Percentiles rank a stretch among this genome's conserved stretches.
phyloP scores from a whole-genome alignment of 2,329 filamentous ascomycete genomes.

The Colletotrichum simmondsii region DNA sequence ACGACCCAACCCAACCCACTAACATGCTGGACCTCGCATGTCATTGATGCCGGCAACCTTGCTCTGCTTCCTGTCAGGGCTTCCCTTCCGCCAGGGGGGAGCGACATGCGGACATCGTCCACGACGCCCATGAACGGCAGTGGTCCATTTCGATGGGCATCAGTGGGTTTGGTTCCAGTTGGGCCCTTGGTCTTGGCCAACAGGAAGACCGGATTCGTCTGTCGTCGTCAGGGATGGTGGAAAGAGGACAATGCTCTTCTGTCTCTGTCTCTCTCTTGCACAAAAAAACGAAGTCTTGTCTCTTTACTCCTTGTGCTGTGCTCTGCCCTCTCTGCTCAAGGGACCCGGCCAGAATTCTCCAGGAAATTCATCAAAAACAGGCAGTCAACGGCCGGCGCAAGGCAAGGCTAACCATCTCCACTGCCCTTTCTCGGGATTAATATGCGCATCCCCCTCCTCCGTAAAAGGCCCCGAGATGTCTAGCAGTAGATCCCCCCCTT shows the following conservation, averaged over 20 bases:
- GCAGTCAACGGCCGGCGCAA: background rate
- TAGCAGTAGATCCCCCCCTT: slow-evolving; percentile 22
- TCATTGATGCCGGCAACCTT: slow-evolving; percentile 10
- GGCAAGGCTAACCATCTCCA: slow-evolving; percentile 17
- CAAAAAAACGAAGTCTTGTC: too few relatives aligned
- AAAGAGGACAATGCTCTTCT: too few relatives aligned
- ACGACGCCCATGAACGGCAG: background rate
- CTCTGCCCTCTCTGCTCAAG: too few relatives aligned
- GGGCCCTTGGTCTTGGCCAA: too few relatives aligned
- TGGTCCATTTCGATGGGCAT: too few relatives aligned
- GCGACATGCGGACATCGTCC: slow-evolving; percentile 4
- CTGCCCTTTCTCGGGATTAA: slow-evolving; percentile 26
- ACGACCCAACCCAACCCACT: background rate
- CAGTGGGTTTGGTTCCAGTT: too few relatives aligned
- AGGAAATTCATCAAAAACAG: background rate
- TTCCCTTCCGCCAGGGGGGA: background rate
- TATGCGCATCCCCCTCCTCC: slow-evolving; percentile 9
- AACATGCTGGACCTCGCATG: background rate
- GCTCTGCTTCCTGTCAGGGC: slow-evolving; percentile 23
- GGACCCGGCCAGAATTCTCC: too few relatives aligned
- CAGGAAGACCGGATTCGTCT: too few relatives aligned
- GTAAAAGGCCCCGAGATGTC: slow-evolving; percentile 9
- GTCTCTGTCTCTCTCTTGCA: too few relatives aligned
- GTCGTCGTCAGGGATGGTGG: too few relatives aligned
- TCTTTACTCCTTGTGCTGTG: too few relatives aligned